Evolutionary conservation across 2,329 filamentous ascomycete species (phyloP), one percentile per base, ranked within the genome.

Genomic region (Trichophyton equinum): DNA sequence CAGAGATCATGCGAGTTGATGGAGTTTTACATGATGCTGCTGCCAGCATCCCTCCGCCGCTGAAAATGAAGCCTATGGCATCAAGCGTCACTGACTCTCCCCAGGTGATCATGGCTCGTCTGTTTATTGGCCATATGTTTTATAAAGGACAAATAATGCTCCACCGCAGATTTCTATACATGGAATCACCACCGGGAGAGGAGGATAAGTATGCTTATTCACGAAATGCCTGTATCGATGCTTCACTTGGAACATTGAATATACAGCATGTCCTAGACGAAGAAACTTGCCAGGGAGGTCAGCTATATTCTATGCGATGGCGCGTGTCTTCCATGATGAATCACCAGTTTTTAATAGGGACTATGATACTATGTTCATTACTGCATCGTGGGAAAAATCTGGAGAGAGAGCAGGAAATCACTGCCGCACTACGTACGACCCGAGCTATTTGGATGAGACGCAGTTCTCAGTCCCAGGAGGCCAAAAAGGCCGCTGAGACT

Each of bases 301-400:
- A 80, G 53, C 73, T 86, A 9, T 72, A 75, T 63, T 72, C 74
- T 55, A 76, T 80, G 55, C 77, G 77, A 3, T 85, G 82, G 82
- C 82, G 83, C 63, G 69, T 83, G 20, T 79, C 78, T 1, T 80
- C 79, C 0, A 69, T 84, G 3, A 77, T 79, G 18, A 78, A 82
- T 57, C 82, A 85, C 64, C 81, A 85, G 65, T 85, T 82, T 58
- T 72, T 86, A 55, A 75, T 85, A 0, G 82, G 82, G 0, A 78
- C 79, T 57, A 82, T 83, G 76, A 75, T 85, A 1, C 65, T 85
- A 2, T 84, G 81, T 62, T 73, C 63, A 8, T 40, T 67, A 9
- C 25, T 68, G 7, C 56, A 65, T 56, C 61, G 47, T 18, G 60
- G 56, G 3, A 47, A 59, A 20, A 49, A 27, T 7, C 27, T 63